A percentile compares a stretch with the other conserved stretches of the same genome.
Evolutionary conservation across 1,139 yeast genomes (phyloP).

Genomic region (Wickerhamomyces sp.): DNA sequence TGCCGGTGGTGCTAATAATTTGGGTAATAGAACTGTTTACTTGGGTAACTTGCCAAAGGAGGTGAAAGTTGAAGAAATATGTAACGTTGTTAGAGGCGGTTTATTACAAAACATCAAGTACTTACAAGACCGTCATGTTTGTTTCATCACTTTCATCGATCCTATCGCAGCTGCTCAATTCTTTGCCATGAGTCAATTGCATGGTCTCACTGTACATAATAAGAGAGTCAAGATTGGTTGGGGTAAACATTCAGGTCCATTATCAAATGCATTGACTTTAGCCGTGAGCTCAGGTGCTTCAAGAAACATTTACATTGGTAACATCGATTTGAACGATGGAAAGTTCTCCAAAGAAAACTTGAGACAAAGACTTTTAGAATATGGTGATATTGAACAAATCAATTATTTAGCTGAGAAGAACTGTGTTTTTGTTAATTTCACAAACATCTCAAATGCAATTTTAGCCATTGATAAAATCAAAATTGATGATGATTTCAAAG

Average conservation of each 20-base stretch:
- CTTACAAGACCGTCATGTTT: constrained; percentile 82
- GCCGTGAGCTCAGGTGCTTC: constrained; percentile 96
- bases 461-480: constrained; percentile 72
- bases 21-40: constrained; percentile 90
- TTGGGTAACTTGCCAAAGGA: constrained; percentile 84
- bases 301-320: constrained; percentile 87
- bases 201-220: constrained; percentile 76
- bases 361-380: constrained; percentile 70
- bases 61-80: constrained; percentile 84
- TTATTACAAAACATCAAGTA: constrained; percentile 69
- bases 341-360: constrained; percentile 46
- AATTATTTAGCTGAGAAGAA: constrained; percentile 78
- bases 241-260: constrained; percentile 94
- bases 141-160: constrained; percentile 86
- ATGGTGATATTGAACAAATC: constrained; percentile 93
- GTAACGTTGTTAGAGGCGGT: constrained; percentile 94
- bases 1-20: constrained; percentile 72
- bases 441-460: constrained; percentile 82
- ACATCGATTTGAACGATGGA: constrained; percentile 38
- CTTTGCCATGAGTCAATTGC: constrained; percentile 80
- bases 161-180: constrained; percentile 87
- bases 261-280: constrained; percentile 71
- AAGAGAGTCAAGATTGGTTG: constrained; percentile 86
- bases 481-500: constrained; percentile 40
- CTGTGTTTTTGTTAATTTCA: constrained; percentile 91